These are phyloP conservation scores for Lactifluus volemus DNA, from an alignment of 768 basidiomycete genomes.

Conservation along the genomic window DNA sequence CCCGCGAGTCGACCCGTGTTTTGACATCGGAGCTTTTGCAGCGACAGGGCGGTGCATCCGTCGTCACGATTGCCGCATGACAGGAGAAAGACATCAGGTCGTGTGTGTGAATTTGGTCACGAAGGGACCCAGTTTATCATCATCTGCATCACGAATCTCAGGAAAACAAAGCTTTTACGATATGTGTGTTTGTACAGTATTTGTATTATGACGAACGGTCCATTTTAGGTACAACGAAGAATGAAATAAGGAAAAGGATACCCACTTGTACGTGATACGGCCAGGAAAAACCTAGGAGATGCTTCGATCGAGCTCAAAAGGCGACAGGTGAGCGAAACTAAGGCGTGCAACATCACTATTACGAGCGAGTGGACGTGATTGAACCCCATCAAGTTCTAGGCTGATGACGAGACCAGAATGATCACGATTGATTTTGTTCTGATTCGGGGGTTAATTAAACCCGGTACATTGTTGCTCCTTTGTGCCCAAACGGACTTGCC, in stretches of 20 bases:
- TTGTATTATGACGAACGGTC: too few species aligned
- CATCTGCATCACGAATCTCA: background rate
- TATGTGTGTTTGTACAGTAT: background rate
- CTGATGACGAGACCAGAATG: too few species aligned
- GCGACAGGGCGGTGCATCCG: background rate
- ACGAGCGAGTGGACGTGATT: too few species aligned
- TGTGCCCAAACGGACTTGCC: too few species aligned
- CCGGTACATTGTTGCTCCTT: too few species aligned
- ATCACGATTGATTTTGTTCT: too few species aligned
- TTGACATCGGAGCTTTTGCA: slow-evolving; percentile 7
- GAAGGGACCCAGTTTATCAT: background rate
- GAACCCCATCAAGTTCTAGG: too few species aligned
- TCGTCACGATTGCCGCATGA: slow-evolving; percentile 10
- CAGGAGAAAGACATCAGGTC: background rate
- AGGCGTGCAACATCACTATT: background rate
- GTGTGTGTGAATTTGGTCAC: background rate
- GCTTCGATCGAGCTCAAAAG: background rate
- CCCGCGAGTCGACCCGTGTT: background rate
- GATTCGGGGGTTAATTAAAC: too few species aligned
- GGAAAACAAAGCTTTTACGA: background rate
- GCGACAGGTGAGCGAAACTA: background rate
- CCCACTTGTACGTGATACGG: background rate
- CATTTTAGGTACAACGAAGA: background rate
- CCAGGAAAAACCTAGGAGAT: background rate
- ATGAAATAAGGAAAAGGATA: background rate